These are phyloP conservation scores for Ormosia semicastrata DNA, from an alignment of 306 rosid species.

Conservation along the genomic window DNA sequence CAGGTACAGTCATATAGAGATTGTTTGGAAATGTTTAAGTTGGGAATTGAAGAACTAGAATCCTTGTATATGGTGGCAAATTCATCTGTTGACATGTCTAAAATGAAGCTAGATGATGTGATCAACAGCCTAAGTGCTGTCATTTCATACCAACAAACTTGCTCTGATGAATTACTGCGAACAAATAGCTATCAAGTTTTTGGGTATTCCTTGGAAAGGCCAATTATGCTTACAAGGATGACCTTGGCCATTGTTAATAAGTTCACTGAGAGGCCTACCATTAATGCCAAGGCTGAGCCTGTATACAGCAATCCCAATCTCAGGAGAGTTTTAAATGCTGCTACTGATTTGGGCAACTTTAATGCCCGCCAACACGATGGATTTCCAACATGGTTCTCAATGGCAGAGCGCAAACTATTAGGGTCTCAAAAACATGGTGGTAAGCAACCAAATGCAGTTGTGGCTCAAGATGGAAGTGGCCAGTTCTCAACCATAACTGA, in stretches of 20 bases:
- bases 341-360: background rate
- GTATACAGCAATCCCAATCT: background rate
- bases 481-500: conserved; percentile 15
- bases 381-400: background rate
- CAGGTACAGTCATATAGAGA: conserved; percentile 16
- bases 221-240: conserved; percentile 21
- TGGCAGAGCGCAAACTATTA: background rate
- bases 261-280: background rate
- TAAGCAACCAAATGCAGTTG: background rate
- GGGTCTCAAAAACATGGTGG: background rate
- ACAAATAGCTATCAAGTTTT: background rate
- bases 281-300: background rate
- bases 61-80: background rate
- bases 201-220: conserved; percentile 5
- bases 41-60: conserved; percentile 27
- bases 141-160: conserved; percentile 37
- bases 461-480: conserved; percentile 34
- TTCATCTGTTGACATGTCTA: background rate
- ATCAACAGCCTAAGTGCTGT: conserved; percentile 30
- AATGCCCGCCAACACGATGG: background rate
- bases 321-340: background rate
- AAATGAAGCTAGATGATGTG: background rate
- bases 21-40: conserved; percentile 23
- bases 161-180: conserved; percentile 8
- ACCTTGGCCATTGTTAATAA: conserved; percentile 26